Percentiles rank a stretch among this genome's conserved stretches.
phyloP scores from a whole-genome alignment of 2,329 filamentous ascomycete species.

The Phyllosticta citribraziliensis region DNA sequence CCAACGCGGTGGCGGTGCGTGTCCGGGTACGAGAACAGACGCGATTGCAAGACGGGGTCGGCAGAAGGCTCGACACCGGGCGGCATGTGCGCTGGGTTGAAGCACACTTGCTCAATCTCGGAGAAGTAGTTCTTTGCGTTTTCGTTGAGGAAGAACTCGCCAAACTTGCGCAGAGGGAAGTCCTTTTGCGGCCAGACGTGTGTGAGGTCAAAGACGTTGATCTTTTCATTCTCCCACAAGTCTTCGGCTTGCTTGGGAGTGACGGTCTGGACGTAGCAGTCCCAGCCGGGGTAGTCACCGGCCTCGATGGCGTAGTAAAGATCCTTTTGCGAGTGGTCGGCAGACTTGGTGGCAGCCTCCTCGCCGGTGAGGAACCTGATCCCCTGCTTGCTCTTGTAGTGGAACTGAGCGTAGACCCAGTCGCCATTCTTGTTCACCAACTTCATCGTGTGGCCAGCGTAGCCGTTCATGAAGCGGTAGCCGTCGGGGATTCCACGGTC shows the following conservation, averaged over 20 bases:
- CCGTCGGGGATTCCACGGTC: conserved; percentile 47
- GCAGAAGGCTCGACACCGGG: conserved; percentile 60
- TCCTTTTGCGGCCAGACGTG: conserved; percentile 45
- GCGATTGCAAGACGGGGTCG: conserved; percentile 59
- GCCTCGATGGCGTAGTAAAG: conserved; percentile 43
- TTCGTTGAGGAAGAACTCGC: conserved; percentile 44
- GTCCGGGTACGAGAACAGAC: conserved; percentile 62
- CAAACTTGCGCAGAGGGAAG: conserved; percentile 44
- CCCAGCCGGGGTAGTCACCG: conserved; percentile 44
- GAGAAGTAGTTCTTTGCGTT: conserved; percentile 52
- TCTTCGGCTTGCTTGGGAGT: conserved; percentile 43
- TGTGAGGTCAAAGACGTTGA: conserved; percentile 46
- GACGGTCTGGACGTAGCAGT: conserved; percentile 42
- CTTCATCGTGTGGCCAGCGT: conserved; percentile 44
- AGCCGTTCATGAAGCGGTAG: conserved; percentile 47
- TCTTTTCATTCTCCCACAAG: conserved; percentile 42
- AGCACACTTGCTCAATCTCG: conserved; percentile 61
- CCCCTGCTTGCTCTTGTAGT: conserved; percentile 45
- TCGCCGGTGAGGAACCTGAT: conserved; percentile 43
- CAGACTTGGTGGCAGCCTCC: conserved; percentile 40
- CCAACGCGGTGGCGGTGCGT: conserved; percentile 50
- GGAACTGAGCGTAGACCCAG: conserved; percentile 45
- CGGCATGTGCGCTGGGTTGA: conserved; percentile 57
- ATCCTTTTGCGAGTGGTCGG: conserved; percentile 45
- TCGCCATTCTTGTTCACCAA: conserved; percentile 44